These are phyloP conservation scores for Alopecurus myosuroides DNA, from an alignment of 176 grass and related monocot species.

Conservation along the genomic window DNA sequence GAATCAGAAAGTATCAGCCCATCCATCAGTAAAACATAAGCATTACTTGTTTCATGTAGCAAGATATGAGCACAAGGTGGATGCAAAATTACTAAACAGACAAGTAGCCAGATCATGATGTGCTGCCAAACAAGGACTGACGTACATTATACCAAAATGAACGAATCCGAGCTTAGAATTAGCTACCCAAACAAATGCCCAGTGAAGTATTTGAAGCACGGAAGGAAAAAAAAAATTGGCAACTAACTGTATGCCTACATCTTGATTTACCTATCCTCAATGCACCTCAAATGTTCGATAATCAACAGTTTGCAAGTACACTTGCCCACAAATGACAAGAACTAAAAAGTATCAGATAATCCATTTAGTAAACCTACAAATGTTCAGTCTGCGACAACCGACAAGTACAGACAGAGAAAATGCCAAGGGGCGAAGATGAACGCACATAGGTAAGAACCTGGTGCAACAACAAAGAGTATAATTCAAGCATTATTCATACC, in stretches of 20 bases:
- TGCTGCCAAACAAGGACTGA: neutral
- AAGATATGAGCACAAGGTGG: neutral
- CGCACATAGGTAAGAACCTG: neutral
- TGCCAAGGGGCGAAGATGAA: neutral
- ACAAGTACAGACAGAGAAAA: neutral
- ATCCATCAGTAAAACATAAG: neutral
- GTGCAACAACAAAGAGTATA: neutral
- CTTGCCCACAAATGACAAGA: neutral
- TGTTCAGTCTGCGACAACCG: neutral
- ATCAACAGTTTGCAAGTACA: neutral
- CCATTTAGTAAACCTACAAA: neutral
- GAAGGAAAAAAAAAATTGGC: too few relatives aligned
- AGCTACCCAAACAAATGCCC: neutral
- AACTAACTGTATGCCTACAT: neutral
- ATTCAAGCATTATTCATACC: constrained; percentile 41
- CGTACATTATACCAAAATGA: neutral
- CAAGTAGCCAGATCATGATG: neutral
- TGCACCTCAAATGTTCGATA: neutral
- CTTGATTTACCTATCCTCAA: neutral
- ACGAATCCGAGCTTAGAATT: neutral
- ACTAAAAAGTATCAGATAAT: neutral
- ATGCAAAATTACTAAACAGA: neutral
- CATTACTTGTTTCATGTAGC: constrained; percentile 9
- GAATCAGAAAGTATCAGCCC: neutral
- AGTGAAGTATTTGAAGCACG: neutral